Conservation (phyloP, 2,329 filamentous ascomycete genomes). For the Alternaria burnsii region DNA sequence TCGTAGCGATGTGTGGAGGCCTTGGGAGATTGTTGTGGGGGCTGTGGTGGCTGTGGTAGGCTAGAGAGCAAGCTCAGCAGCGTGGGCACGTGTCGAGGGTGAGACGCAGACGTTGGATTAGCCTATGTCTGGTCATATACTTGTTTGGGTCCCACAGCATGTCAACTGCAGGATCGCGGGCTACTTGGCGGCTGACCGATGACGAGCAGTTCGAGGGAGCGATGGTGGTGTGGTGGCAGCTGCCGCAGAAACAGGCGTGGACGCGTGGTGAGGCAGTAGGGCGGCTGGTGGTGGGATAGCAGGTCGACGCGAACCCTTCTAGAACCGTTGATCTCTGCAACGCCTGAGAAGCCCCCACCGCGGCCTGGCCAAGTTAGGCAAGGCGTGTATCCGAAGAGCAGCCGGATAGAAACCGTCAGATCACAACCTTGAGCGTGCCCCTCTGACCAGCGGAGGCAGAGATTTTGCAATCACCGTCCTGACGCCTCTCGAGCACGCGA, state of each 20-base stretch:
- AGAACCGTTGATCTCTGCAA: constrained; percentile 19
- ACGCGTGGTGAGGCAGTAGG: constrained; percentile 8
- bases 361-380: constrained; percentile 13
- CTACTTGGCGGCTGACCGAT: neutral
- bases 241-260: neutral
- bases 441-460: constrained; percentile 19
- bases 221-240: neutral
- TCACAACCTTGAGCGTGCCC: constrained; percentile 15
- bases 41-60: neutral
- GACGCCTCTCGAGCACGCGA: constrained; percentile 3
- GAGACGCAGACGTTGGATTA: neutral
- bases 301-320: constrained; percentile 11
- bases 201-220: constrained; percentile 1
- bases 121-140: neutral
- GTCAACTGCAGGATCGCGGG: constrained; percentile 2
- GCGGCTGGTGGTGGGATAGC: neutral
- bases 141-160: neutral
- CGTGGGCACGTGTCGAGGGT: neutral
- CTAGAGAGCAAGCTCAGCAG: neutral
- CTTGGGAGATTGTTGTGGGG: neutral
- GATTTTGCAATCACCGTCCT: constrained; percentile 14
- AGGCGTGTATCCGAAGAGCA: constrained; percentile 18
- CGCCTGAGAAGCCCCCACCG: constrained; percentile 14
- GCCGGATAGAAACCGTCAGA: constrained; percentile 8
- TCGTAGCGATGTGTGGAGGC: neutral